Base-by-base conservation (phyloP, 805 yeast genomes). In the Lachancea kluyveri region DNA sequence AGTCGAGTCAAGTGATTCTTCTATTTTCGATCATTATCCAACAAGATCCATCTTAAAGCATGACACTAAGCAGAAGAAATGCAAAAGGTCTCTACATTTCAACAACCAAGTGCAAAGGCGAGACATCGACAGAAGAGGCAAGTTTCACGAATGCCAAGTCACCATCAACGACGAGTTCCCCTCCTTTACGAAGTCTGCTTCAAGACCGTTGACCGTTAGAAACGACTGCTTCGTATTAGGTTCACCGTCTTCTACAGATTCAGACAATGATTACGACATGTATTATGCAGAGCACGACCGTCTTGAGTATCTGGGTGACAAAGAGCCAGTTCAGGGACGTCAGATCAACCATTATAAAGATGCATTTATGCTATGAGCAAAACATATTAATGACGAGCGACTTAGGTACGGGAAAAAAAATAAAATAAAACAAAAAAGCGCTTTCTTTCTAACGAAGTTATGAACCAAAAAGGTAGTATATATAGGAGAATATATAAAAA, bases 51-150 rank as follows among this genome's bases (percentile, higher is more conserved):
- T 31, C 22, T 14, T 33, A 10, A 33, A 12, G 23, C 29, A 18
- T 9, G 17, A 22, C 28, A 7, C 17, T 4, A 8, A 17, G 12
- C 17, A 4, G 13, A 26, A 15, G 17, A 22, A 17, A 9, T 17
- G 23, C 24, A 31, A 26, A 17, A 26, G 28, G 28, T 21, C 21
- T 6, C 28, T 55, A 18, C 38, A 43, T 18, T 55, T 55, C 23
- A 40, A 40, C 29, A 41, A 49, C 19, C 31, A 42, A 5, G 59
- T 52, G 13, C 33, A 31, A 16, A 45, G 46, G 16, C 44, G 58
- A 32, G 55, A 52, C 24, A 47, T 55, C 16, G 48, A 50, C 25
- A 20, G 19, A 3, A 29, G 33, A 6, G 59, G 57, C 6, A 21
- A 27, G 3, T 37, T 39, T 21, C 28, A 26, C 23, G 58, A 55